Base-by-base conservation (phyloP, 345 rosid species). In the Citrus sp. region DNA sequence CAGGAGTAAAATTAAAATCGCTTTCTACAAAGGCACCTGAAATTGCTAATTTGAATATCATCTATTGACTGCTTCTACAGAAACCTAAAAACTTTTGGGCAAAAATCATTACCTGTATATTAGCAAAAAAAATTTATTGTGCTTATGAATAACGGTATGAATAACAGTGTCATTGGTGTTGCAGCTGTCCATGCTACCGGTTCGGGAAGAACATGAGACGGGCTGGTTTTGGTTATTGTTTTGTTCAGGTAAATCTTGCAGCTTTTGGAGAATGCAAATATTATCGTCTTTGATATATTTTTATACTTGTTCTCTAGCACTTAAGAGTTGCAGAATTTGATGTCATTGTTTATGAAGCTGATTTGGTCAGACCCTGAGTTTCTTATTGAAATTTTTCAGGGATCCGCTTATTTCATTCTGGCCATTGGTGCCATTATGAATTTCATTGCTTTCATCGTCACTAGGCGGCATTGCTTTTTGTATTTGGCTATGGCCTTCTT, bases 101-200 rank as follows among this genome's bases (percentile, higher is more conserved):
- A 28, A 62, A 62, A 28, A 28, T 28, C 22, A 7, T 65, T 65
- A 7, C 9, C 0, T 32, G 4, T 32, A 34, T 65, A 32, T 6
- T 22, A 65, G 3, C 49, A 12, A 46, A 10, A 46, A 46, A 2
- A 46, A 13, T 1, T 19, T 8, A 66, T 16, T 49, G 28, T n/a
- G 22, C 4, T 58, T 61, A 60, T 70, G 75, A 56, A 40, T 82
- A 68, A 84, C 63, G 22, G 22, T 38, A 60, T 70, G 74, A 61
- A 42, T 82, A 68, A 84, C 63, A 22, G 19, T 70, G 51, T 72
- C 5, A 77, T 83, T 80, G 62, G 42, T 84, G 65, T 79, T 87
- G 87, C 91, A 94, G 98, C 64, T 92, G 98, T 83, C 97, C 98
- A 14, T 92, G 99, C 86, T 92, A 89, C 59, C 90, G 94, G 89